Conservation (phyloP, 805 yeast genomes). For the Teunomyces atbi region DNA sequence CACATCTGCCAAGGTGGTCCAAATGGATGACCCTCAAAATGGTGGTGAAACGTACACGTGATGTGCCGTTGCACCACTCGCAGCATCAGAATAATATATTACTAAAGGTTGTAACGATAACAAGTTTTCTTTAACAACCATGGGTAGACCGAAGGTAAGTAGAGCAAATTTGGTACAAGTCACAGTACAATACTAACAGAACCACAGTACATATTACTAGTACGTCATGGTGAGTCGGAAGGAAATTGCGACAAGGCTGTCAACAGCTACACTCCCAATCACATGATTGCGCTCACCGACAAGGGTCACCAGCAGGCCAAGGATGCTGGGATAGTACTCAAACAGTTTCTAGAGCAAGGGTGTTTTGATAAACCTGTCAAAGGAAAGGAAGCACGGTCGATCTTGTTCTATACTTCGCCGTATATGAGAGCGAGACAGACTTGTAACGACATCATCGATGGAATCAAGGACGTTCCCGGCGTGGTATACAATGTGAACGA, state of each 20-base stretch:
- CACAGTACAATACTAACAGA: background rate
- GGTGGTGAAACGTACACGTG: background rate
- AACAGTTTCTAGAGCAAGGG: constrained; percentile 33
- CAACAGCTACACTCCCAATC: constrained; percentile 77
- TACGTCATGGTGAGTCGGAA: constrained; percentile 92
- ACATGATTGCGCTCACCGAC: constrained; percentile 68
- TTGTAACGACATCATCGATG: constrained; percentile 63
- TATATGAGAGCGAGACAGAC: constrained; percentile 84
- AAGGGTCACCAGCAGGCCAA: constrained; percentile 66
- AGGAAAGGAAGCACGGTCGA: constrained; percentile 27
- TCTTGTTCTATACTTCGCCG: constrained; percentile 84
- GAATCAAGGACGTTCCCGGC: constrained; percentile 46
- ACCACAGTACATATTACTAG: constrained; percentile 61
- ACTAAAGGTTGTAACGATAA: background rate
- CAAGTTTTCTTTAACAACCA: constrained; percentile 10
- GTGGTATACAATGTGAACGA: constrained; percentile 60
- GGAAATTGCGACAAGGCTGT: constrained; percentile 85
- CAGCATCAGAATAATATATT: background rate
- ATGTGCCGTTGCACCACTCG: background rate
- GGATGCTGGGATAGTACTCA: constrained; percentile 56
- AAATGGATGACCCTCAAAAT: background rate
- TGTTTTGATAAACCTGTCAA: constrained; percentile 26
- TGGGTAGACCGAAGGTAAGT: constrained; percentile 37
- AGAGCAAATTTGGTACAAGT: background rate
- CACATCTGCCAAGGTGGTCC: background rate